Percentiles rank a stretch among this genome's conserved stretches.
Evolutionary conservation across 116 monocot genomes (phyloP).

Genomic region (Cymodocea nodosa): DNA sequence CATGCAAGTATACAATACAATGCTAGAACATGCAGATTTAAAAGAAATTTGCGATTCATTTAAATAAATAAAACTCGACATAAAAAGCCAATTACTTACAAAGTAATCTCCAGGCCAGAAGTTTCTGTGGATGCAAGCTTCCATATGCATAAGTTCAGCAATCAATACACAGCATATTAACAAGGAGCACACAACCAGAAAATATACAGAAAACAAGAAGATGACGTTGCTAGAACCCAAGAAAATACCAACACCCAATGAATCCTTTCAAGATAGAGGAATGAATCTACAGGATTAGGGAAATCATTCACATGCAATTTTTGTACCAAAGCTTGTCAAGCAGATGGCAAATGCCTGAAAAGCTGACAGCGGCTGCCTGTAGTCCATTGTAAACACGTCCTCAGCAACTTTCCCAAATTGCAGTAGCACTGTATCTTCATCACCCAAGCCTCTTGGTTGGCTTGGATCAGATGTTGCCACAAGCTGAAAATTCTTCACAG

Average conservation of each 20-base stretch:
- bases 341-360: constrained; percentile 90
- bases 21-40: too few species aligned
- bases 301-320: constrained; percentile 67
- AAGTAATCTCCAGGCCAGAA: too few species aligned
- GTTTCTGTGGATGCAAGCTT: too few species aligned
- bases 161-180: too few species aligned
- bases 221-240: too few species aligned
- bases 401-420: constrained; percentile 83
- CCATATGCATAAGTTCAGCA: too few species aligned
- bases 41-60: too few species aligned
- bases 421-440: constrained; percentile 59
- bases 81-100: too few species aligned
- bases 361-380: constrained; percentile 64
- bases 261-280: not conserved
- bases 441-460: constrained; percentile 13
- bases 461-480: constrained; percentile 31
- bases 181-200: too few species aligned
- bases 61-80: too few species aligned
- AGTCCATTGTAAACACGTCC: constrained; percentile 85
- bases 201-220: too few species aligned
- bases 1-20: too few species aligned
- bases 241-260: not conserved
- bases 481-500: constrained; percentile 88
- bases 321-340: constrained; percentile 84
- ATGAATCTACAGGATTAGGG: not conserved